These are phyloP conservation scores for Camillea tinctor DNA, from an alignment of 2,329 filamentous ascomycete species.

Conservation along the genomic window DNA sequence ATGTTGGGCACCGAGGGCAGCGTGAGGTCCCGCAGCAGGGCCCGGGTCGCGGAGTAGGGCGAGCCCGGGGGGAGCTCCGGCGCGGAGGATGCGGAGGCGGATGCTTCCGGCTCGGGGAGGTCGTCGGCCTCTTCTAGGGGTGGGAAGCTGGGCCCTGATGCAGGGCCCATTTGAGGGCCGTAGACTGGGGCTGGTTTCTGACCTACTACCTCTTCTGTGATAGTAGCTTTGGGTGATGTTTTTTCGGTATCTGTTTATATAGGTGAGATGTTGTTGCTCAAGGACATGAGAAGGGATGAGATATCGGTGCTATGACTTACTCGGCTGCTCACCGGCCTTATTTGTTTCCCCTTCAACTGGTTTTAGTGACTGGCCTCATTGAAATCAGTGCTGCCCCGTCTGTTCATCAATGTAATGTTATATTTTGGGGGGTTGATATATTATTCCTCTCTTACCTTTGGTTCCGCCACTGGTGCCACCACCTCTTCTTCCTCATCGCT, in stretches of 20 bases:
- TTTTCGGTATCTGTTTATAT: slow-evolving; percentile 7
- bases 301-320: slow-evolving; percentile 20
- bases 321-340: slow-evolving; percentile 13
- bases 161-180: slow-evolving; percentile 30
- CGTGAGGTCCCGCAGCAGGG: slow-evolving; percentile 68
- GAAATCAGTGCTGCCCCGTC: slow-evolving; percentile 32
- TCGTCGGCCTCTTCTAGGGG: slow-evolving; percentile 32
- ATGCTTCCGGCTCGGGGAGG: slow-evolving; percentile 13
- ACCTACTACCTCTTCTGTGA: slow-evolving; percentile 14
- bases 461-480: slow-evolving; percentile 16
- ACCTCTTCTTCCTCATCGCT: slow-evolving; percentile 35
- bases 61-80: slow-evolving; percentile 46
- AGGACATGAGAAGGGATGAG: slow-evolving; percentile 4
- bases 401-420: slow-evolving; percentile 16
- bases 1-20: slow-evolving; percentile 71
- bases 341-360: slow-evolving; percentile 19
- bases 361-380: slow-evolving; percentile 32
- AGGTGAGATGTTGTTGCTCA: slow-evolving; percentile 1
- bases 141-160: slow-evolving; percentile 27
- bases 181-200: slow-evolving; percentile 21
- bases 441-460: slow-evolving; percentile 31
- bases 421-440: slow-evolving; percentile 10
- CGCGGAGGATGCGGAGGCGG: background rate
- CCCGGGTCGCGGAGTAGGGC: slow-evolving; percentile 65
- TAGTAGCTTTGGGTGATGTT: slow-evolving; percentile 6